Conservation (phyloP, 31 red algal species). For the Endocladia muricata region DNA sequence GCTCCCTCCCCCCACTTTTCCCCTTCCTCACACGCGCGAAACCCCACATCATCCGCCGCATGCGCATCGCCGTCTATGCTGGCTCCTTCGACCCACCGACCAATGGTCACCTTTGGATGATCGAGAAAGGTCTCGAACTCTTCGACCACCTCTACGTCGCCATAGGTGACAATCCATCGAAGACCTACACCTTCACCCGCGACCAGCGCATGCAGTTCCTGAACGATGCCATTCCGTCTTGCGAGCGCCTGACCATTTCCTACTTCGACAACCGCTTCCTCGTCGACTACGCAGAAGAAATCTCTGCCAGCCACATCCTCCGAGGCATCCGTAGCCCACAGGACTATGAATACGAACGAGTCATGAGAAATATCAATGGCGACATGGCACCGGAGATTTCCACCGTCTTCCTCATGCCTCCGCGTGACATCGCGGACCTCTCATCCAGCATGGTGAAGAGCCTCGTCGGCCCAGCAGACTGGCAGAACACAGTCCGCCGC, state of each 20-base stretch:
- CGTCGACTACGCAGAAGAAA: not conserved
- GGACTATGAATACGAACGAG: not conserved
- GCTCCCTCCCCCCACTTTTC: too few species aligned
- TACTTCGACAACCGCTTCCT: not conserved
- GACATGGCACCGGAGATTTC: not conserved
- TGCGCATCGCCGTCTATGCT: not conserved
- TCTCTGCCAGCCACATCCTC: not conserved
- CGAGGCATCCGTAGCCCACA: not conserved
- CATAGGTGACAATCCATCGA: not conserved
- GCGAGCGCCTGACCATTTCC: not conserved
- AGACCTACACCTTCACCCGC: not conserved
- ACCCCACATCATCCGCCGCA: too few species aligned
- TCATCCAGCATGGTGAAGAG: conserved; percentile 5
- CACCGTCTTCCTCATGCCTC: not conserved
- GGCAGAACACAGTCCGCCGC: not conserved
- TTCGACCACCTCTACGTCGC: conserved; percentile 4
- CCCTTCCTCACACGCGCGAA: too few species aligned
- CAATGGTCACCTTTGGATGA: not conserved
- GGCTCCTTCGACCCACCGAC: not conserved
- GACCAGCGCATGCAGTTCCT: not conserved
- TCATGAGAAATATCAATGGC: not conserved
- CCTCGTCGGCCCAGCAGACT: not conserved
- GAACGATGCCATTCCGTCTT: not conserved
- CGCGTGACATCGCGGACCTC: not conserved
- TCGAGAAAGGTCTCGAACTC: not conserved